Percentiles rank a stretch among this genome's conserved stretches.
Evolutionary conservation across 2,329 filamentous ascomycete genomes (phyloP).

Genomic region (Hymenoscyphus infarciens): DNA sequence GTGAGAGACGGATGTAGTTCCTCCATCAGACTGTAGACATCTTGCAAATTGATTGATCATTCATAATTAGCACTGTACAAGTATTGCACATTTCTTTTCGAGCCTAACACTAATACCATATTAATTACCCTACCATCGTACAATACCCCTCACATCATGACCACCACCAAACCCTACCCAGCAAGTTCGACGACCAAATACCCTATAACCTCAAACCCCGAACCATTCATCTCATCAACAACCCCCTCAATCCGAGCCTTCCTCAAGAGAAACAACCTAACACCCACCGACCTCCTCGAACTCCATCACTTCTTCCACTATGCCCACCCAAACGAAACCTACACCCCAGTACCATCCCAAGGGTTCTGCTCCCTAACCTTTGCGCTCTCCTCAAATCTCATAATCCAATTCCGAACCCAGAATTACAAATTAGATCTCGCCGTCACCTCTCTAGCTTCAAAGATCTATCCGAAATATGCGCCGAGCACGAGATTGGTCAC

Average conservation of each 20-base stretch:
- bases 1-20: background rate
- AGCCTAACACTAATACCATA: background rate
- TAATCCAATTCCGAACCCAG: conserved; percentile 49
- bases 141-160: background rate
- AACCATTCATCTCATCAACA: background rate
- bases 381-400: conserved; percentile 36
- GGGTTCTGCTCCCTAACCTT: conserved; percentile 53
- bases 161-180: background rate
- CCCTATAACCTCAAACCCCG: background rate
- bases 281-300: conserved; percentile 17
- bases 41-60: no score
- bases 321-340: conserved; percentile 33
- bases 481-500: conserved; percentile 42
- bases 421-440: conserved; percentile 41
- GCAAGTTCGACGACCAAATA: background rate
- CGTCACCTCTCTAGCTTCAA: conserved; percentile 38
- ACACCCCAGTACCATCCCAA: conserved; percentile 40
- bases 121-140: background rate
- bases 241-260: conserved; percentile 24
- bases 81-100: background rate
- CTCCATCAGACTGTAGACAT: background rate
- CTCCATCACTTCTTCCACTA: conserved; percentile 37
- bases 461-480: conserved; percentile 41
- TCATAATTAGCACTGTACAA: no score
- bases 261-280: conserved; percentile 29